Evolutionary conservation across 768 basidiomycete species (phyloP).

Genomic region (Calocera viscosa): DNA sequence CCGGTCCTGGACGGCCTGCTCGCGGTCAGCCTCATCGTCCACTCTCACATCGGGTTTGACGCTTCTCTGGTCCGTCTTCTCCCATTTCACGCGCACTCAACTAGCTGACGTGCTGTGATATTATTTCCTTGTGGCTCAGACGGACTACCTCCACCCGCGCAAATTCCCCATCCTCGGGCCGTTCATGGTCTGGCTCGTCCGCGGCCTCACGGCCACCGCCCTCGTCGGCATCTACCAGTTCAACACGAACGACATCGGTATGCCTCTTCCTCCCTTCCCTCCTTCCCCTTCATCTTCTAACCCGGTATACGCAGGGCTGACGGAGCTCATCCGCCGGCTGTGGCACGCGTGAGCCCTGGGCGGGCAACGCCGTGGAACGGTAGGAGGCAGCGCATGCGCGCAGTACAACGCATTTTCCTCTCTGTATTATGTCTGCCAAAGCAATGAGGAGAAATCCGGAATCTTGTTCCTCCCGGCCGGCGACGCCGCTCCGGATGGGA

Average conservation of each 20-base stretch:
- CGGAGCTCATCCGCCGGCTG: conserved; percentile 67
- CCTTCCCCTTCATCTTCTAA: not conserved
- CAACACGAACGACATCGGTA: conserved; percentile 96
- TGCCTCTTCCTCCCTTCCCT: not conserved
- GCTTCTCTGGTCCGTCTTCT: not conserved
- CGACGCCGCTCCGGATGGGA: no score
- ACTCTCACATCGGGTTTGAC: conserved; percentile 84
- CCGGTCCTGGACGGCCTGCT: conserved; percentile 84
- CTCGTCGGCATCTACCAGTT: conserved; percentile 92
- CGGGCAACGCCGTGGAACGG: not conserved
- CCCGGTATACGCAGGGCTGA: conserved; percentile 49
- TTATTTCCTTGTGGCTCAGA: no score
- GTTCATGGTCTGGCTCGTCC: conserved; percentile 58
- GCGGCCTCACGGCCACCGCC: conserved; percentile 63
- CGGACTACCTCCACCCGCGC: conserved; percentile 86
- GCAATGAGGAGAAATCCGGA: conserved; percentile 8
- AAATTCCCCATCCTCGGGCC: conserved; percentile 81
- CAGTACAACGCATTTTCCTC: not conserved
- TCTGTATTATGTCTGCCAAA: conserved; percentile 8
- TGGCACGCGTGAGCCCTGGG: conserved; percentile 65
- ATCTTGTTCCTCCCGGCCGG: not conserved
- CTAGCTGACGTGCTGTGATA: not conserved
- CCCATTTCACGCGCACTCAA: not conserved
- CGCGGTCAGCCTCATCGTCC: conserved; percentile 76
- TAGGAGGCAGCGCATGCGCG: not conserved